Base-by-base conservation (phyloP, 2,329 filamentous ascomycete species). In the Fusarium equiseti region DNA sequence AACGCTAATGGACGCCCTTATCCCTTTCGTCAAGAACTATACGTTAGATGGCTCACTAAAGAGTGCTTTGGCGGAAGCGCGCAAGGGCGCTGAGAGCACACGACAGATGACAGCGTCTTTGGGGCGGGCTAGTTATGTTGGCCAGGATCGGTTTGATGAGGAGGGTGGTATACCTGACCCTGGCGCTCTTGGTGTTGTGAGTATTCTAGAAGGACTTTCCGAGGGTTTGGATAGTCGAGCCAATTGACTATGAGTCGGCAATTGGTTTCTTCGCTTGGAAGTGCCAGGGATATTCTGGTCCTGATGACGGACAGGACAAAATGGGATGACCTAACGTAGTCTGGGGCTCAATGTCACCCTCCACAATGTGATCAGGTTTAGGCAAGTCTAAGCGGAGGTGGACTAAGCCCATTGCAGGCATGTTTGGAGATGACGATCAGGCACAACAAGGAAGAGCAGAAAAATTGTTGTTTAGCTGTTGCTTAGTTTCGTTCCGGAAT, bases 81-180 rank as follows among this genome's bases (percentile, higher is more conserved):
- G 90, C 75, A 84, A 83, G 9, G 93, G 35, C 2, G 32, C 32
- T 13, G 32, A 38, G 18, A 18, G 91, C 6, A 90, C 86, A 79
- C 87, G 82, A 27, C 88, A 9, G 12, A 12, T 92, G 85, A 87
- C 84, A 78, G 89, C 91, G 10, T 88, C 83, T 72, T 81, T 93
- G 29, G 91, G 91, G 3, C 82, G 91, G 54, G 90, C 90, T 13
- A 91, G 91, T 0, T 93, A 93, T 73, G 87, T 92, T 6, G 89
- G 83, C 59, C 82, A 86, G 63, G 83, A 82, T 38, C 35, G 35
- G 57, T 79, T 79, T 55, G 84, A 84, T 46, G 67, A 86, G 58
- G 89, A 91, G 7, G 50, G 35, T 38, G 35, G 35, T 7, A 38
- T 52, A 20, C 90, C 91, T 6, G 91, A 93, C 77, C 91, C 91